Conservation (phyloP, 2,329 filamentous ascomycete species). For the Venturia pyrina region DNA sequence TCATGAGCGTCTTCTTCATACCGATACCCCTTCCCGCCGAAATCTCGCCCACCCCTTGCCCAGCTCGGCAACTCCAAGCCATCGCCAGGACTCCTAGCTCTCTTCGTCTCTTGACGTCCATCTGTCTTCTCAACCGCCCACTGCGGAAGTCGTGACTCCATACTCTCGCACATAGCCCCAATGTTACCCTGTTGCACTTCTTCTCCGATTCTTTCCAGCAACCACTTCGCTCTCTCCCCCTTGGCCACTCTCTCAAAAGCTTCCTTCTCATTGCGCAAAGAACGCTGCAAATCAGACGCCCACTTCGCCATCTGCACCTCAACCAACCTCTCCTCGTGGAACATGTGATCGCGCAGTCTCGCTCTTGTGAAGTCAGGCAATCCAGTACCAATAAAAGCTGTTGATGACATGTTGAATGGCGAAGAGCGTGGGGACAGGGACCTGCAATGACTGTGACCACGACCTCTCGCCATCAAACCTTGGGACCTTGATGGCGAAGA, state of each 20-base stretch:
- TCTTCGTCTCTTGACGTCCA: not conserved
- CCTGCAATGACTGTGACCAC: not conserved
- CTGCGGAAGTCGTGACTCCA: not conserved
- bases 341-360: constrained; percentile 47
- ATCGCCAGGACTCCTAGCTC: constrained; percentile 20
- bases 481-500: not conserved
- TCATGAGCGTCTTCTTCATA: constrained; percentile 48
- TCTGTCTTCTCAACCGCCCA: not conserved
- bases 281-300: constrained; percentile 71
- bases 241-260: constrained; percentile 53
- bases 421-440: not conserved
- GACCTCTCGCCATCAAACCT: not conserved
- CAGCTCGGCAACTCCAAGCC: constrained; percentile 24
- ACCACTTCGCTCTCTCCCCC: constrained; percentile 57
- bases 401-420: constrained; percentile 18
- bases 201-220: constrained; percentile 48
- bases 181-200: constrained; percentile 5
- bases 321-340: constrained; percentile 48
- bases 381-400: constrained; percentile 26
- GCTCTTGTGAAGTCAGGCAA: constrained; percentile 39
- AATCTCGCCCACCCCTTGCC: constrained; percentile 16
- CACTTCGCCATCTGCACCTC: constrained; percentile 70
- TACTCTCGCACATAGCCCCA: not conserved
- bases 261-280: constrained; percentile 61
- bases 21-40: constrained; percentile 14